phyloP scores from a whole-genome alignment of 164 flowering plant species.

The Vitis riparia region DNA sequence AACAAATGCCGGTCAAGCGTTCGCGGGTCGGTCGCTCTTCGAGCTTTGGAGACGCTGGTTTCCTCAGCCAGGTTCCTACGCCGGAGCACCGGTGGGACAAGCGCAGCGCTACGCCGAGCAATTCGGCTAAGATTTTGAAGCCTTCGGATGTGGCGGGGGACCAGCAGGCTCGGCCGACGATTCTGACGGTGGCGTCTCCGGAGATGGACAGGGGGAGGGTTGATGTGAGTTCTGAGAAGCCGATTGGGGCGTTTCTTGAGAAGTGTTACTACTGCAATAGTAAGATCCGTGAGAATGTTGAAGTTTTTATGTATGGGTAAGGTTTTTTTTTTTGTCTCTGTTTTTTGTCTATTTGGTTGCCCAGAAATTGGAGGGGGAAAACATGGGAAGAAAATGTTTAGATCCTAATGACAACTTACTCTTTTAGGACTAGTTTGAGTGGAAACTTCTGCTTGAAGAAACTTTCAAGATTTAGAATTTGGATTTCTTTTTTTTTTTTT shows the following conservation, averaged over 20 bases:
- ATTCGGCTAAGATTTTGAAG: slow-evolving; percentile 1
- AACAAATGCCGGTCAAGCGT: slow-evolving; percentile 8
- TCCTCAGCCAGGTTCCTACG: not conserved
- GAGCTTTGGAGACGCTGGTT: slow-evolving; percentile 7
- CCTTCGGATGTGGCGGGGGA: not conserved
- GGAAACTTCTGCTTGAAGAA: not conserved
- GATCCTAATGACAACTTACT: not conserved
- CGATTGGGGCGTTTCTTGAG: slow-evolving; percentile 17
- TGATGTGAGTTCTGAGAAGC: not conserved
- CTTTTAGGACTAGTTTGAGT: not conserved
- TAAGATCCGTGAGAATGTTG: slow-evolving; percentile 10
- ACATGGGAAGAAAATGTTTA: not conserved
- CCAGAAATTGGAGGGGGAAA: not conserved
- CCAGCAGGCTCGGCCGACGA: not conserved
- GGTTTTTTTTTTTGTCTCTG: not conserved
- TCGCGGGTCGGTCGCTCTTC: slow-evolving; percentile 8
- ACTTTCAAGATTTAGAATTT: not conserved
- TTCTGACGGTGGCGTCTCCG: slow-evolving; percentile 16
- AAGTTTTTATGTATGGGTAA: slow-evolving; percentile 31
- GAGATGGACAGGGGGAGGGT: not conserved
- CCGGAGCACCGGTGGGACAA: not conserved
- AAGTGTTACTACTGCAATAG: slow-evolving; percentile 20
- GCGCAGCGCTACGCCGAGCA: not conserved
- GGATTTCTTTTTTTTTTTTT: too few relatives aligned
- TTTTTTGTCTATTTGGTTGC: not conserved